Evolutionary conservation across 805 yeast genomes (phyloP), one percentile per base, ranked within the genome.

Genomic region (Metschnikowia orientalis): DNA sequence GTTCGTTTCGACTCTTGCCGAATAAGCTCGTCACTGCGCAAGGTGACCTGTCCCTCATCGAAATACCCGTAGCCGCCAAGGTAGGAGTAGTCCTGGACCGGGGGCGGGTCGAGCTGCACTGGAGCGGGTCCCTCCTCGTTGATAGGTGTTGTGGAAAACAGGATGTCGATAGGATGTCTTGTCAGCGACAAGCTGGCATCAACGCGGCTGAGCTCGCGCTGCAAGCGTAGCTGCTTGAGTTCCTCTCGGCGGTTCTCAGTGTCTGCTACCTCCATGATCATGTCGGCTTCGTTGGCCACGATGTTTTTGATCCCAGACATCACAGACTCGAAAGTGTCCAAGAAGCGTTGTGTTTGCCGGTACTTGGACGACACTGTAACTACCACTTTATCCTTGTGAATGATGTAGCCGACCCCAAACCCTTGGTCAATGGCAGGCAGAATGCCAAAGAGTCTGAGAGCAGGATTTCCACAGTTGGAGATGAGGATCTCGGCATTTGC

Each of bases 351-450:
- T 0, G 95, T 86, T 61, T 88, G 97, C 36, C 96, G 71, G 58
- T 82, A 89, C 59, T 86, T 88, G 9, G 95, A 86, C 17, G 92
- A 79, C 4, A 84, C 81, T 31, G 95, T 86, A 7, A 88, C 73
- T 2, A 88, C 75, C 17, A 88, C 75, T 13, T 86, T 77, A 50
- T 86, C 84, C 26, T 69, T 75, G 56, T 89, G 87, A 46, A 88
- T 81, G 45, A 88, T 85, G 55, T 88, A 88, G 4, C 95, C 95
- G 22, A 88, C 73, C n/a, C 96, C 96, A 57, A 81, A 87, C 3
- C 97, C 97, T 51, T 85, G 89, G 29, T 87, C 81, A 9, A 82
- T 70, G 2, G 87, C 89, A 3, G 97, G 96, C 3, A 95, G 94
- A 51, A 88, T 88, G 0, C 97, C 97, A 63, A 88, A 88, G 30